Evolutionary conservation across 192 early-diverging fungal genomes (phyloP).

Genomic region (Coemansia reversa): DNA sequence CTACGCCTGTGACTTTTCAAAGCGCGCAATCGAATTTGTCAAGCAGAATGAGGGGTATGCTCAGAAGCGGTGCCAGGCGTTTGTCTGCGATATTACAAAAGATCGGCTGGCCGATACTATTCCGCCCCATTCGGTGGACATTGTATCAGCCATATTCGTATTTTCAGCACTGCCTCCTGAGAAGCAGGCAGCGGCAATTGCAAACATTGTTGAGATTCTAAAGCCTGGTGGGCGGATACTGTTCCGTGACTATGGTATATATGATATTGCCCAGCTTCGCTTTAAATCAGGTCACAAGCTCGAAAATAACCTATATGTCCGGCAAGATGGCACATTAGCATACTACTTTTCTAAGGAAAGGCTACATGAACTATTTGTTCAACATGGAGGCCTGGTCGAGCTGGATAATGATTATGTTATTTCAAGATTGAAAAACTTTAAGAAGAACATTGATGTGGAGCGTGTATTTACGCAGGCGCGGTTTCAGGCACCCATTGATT

Average conservation of each 20-base stretch:
- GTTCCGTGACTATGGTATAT: slow-evolving; percentile 95
- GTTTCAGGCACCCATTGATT: slow-evolving; percentile 61
- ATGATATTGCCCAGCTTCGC: slow-evolving; percentile 95
- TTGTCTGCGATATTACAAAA: slow-evolving; percentile 94
- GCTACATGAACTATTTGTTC: slow-evolving; percentile 61
- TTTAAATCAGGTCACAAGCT: slow-evolving; percentile 91
- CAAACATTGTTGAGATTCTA: slow-evolving; percentile 77
- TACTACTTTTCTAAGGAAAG: slow-evolving; percentile 84
- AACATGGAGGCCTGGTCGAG: slow-evolving; percentile 58
- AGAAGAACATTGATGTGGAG: slow-evolving; percentile 64
- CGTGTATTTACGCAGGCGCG: slow-evolving; percentile 75
- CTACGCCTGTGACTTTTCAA: slow-evolving; percentile 93
- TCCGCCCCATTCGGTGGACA: slow-evolving; percentile 80
- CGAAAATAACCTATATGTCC: slow-evolving; percentile 93
- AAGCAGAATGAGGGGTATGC: slow-evolving; percentile 75
- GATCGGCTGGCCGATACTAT: slow-evolving; percentile 67
- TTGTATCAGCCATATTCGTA: slow-evolving; percentile 94
- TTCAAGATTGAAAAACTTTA: slow-evolving; percentile 68
- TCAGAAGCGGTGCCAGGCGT: slow-evolving; percentile 69
- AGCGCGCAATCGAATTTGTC: slow-evolving; percentile 90
- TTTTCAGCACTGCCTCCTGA: slow-evolving; percentile 87
- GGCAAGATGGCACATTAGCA: slow-evolving; percentile 93
- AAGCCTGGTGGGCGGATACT: slow-evolving; percentile 89
- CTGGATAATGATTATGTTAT: slow-evolving; percentile 65
- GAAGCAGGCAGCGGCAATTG: slow-evolving; percentile 76